Percentiles rank a stretch among this genome's conserved stretches.
phyloP scores from a whole-genome alignment of 2,329 filamentous ascomycete species.

The Penicillium sumatraense region DNA sequence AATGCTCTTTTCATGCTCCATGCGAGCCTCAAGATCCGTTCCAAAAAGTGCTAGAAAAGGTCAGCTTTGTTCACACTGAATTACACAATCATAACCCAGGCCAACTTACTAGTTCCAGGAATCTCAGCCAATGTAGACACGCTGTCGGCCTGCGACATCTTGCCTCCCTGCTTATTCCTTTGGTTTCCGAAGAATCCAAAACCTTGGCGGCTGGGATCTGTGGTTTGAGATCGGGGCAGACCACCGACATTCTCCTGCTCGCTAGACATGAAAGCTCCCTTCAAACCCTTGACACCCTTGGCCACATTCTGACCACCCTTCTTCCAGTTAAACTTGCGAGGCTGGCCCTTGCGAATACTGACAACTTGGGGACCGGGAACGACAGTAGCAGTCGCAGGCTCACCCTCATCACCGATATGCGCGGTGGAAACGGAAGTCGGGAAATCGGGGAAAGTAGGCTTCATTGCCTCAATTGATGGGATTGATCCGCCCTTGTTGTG shows the following conservation, averaged over 20 bases:
- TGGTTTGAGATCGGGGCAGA: slow-evolving; percentile 44
- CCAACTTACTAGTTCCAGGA: slow-evolving; percentile 44
- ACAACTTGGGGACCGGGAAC: slow-evolving; percentile 85
- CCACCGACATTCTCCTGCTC: slow-evolving; percentile 53
- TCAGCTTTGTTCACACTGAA: slow-evolving; percentile 10
- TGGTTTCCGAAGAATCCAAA: slow-evolving; percentile 72
- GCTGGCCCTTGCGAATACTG: slow-evolving; percentile 90
- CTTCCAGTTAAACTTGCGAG: slow-evolving; percentile 99
- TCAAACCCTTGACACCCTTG: slow-evolving; percentile 93
- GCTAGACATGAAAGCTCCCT: slow-evolving; percentile 81
- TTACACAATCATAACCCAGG: not conserved
- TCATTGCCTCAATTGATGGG: slow-evolving; percentile 49
- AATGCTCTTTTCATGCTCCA: slow-evolving; percentile 84
- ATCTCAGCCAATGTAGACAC: slow-evolving; percentile 45
- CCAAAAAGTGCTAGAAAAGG: slow-evolving; percentile 71
- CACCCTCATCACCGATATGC: slow-evolving; percentile 66
- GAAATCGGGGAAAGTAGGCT: slow-evolving; percentile 54
- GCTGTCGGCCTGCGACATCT: slow-evolving; percentile 50
- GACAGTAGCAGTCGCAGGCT: slow-evolving; percentile 61
- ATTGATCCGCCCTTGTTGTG: slow-evolving; percentile 58
- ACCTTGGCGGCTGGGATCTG: slow-evolving; percentile 59
- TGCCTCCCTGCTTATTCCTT: slow-evolving; percentile 46
- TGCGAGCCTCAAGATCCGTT: slow-evolving; percentile 82
- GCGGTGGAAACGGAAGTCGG: slow-evolving; percentile 62
- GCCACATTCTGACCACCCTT: slow-evolving; percentile 92